Base-by-base conservation (phyloP, 2,329 filamentous ascomycete species). In the Colletotrichum sp. region DNA sequence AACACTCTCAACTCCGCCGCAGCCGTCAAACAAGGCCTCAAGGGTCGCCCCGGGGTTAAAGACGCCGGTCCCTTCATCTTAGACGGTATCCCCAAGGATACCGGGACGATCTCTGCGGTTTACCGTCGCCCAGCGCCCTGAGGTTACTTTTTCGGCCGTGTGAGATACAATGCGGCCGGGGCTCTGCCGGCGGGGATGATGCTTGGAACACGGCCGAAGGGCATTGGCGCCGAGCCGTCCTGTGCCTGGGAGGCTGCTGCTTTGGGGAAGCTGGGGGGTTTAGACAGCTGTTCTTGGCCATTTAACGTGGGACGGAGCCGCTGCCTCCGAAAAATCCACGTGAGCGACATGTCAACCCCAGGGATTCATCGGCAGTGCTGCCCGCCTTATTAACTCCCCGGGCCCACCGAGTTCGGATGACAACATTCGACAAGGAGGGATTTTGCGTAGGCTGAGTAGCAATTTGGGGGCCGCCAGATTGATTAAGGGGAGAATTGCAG, bases 151-250 rank as follows among this genome's bases (percentile, higher is more conserved):
- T 43, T 51, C 24, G 47, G 55, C 57, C 55, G 68, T 71, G 57
- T 72, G 63, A 51, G 68, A 66, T 63, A 67, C 62, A 73, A 33
- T 24, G 62, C 16, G 43, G 62, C 72, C 62, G 69, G 63, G 43
- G 33, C 68, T 27, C 55, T 13, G 7, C n/a, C 62, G 72, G 62
- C 72, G 68, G 62, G 72, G 72, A 66, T 73, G 55, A 71, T 73
- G 72, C 72, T 71, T 34, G 72, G 31, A 59, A 29, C n/a, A 54
- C 62, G 62, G 62, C n/a, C 31, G n/a, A 62, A 27, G 8, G 47
- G 29, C 68, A 62, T 65, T 71, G 67, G 72, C 68, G 67, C 72
- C 71, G 72, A 74, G 71, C 68, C 65, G 58, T 36, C n/a, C 43
- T 18, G 55, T 61, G 66, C 62, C 72, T 73, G 34, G 68, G 24